These are phyloP conservation scores for Filobasidium floriforme DNA, from an alignment of 768 basidiomycete genomes.

Conservation along the genomic window DNA sequence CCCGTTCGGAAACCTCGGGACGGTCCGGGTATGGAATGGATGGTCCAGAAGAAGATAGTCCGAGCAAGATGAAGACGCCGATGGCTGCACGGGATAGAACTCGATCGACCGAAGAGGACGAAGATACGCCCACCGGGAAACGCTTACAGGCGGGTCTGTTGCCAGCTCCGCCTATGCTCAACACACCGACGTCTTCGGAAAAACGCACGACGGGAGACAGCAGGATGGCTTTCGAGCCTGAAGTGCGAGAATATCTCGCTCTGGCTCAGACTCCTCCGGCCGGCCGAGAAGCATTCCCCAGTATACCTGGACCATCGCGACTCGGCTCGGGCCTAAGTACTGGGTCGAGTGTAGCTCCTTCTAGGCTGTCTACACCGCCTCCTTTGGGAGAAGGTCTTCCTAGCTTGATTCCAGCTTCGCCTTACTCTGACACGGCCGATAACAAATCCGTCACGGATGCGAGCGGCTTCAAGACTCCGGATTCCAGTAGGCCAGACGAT, in stretches of 20 bases:
- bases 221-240: slow-evolving; percentile 15
- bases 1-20: background rate
- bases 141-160: background rate
- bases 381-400: background rate
- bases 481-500: background rate
- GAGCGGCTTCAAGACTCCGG: background rate
- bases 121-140: slow-evolving; percentile 3
- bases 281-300: background rate
- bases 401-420: slow-evolving; percentile 1
- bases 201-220: slow-evolving; percentile 10
- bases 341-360: background rate
- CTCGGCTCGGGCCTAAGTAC: background rate
- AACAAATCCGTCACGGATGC: background rate
- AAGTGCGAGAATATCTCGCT: slow-evolving; percentile 11
- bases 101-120: background rate
- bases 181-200: background rate
- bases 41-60: background rate
- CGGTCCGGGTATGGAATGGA: background rate
- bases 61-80: slow-evolving; percentile 2
- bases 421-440: background rate
- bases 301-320: slow-evolving; percentile 5
- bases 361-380: background rate
- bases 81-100: background rate
- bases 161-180: slow-evolving; percentile 9
- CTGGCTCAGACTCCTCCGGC: slow-evolving; percentile 7